Evolutionary conservation across 441 rosid species (phyloP).

Genomic region (Aquilaria agallochum): DNA sequence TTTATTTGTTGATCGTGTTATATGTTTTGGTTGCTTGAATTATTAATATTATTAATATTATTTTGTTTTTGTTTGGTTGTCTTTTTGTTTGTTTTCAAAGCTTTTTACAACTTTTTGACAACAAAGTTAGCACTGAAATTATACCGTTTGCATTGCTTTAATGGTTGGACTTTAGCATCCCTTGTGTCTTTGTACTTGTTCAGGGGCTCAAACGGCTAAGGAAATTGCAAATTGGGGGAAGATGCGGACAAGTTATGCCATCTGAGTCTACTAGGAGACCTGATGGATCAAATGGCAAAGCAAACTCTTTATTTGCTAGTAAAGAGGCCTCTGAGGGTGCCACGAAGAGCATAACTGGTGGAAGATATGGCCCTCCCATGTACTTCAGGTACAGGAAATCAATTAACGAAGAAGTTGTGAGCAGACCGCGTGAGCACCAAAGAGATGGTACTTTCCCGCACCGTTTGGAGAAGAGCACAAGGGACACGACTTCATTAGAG

Average conservation of each 20-base stretch:
- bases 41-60: too few species aligned
- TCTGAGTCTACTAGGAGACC: slow-evolving; percentile 29
- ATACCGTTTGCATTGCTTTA: too few species aligned
- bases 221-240: slow-evolving; percentile 55
- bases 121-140: too few species aligned
- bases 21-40: too few species aligned
- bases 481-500: slow-evolving; percentile 42
- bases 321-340: slow-evolving; percentile 33
- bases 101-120: too few species aligned
- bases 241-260: slow-evolving; percentile 33
- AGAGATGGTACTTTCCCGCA: slow-evolving; percentile 35
- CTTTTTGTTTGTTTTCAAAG: too few species aligned
- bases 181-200: background rate
- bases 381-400: slow-evolving; percentile 47
- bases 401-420: slow-evolving; percentile 29
- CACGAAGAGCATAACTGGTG: slow-evolving; percentile 28
- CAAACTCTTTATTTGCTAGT: slow-evolving; percentile 10
- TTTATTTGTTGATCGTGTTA: too few species aligned
- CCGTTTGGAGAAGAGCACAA: slow-evolving; percentile 29
- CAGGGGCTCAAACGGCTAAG: slow-evolving; percentile 74
- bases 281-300: slow-evolving; percentile 29
- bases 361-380: slow-evolving; percentile 36
- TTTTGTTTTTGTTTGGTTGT: too few species aligned
- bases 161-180: too few species aligned
- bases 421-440: slow-evolving; percentile 30